Conservation (phyloP, 495 filamentous ascomycete genomes). For the Pyronema domesticum region DNA sequence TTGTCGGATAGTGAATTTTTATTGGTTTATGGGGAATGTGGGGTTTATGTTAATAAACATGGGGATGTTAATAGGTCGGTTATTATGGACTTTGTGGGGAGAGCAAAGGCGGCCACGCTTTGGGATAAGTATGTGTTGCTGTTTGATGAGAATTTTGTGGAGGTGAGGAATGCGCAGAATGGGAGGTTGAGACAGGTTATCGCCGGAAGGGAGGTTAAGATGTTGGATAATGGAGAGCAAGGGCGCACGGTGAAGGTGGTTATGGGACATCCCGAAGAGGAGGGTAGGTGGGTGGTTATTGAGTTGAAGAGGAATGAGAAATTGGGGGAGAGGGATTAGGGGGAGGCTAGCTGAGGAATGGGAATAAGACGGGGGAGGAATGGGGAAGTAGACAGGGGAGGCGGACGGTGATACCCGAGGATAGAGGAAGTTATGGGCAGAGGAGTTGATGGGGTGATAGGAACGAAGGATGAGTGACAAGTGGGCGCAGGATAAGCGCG, state of each 20-base stretch:
- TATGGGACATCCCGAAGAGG: slow-evolving; percentile 80
- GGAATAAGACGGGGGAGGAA: not conserved
- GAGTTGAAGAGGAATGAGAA: slow-evolving; percentile 79
- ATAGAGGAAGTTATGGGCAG: too few species aligned
- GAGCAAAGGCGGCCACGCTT: slow-evolving; percentile 54
- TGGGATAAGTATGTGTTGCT: slow-evolving; percentile 67
- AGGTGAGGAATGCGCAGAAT: slow-evolving; percentile 92
- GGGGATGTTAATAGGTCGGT: slow-evolving; percentile 82
- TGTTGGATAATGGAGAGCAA: slow-evolving; percentile 52
- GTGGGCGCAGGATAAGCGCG: too few species aligned
- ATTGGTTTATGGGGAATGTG: slow-evolving; percentile 84
- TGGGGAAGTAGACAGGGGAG: too few species aligned
- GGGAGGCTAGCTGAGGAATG: too few species aligned
- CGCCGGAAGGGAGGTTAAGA: slow-evolving; percentile 66
- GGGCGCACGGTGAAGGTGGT: slow-evolving; percentile 67
- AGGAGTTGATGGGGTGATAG: too few species aligned
- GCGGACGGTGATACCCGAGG: too few species aligned
- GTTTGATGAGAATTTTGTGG: slow-evolving; percentile 79
- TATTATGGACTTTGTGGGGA: slow-evolving; percentile 94
- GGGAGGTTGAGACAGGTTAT: slow-evolving; percentile 87
- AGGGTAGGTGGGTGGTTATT: slow-evolving; percentile 66
- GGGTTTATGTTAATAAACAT: slow-evolving; percentile 94
- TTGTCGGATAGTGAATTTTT: slow-evolving; percentile 85
- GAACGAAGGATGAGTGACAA: too few species aligned
- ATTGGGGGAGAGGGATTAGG: slow-evolving; percentile 57